A percentile compares a stretch with the other conserved stretches of the same genome.
Conservation (phyloP, 2,329 filamentous ascomycete genomes). For the Aureobasidium lini region DNA sequence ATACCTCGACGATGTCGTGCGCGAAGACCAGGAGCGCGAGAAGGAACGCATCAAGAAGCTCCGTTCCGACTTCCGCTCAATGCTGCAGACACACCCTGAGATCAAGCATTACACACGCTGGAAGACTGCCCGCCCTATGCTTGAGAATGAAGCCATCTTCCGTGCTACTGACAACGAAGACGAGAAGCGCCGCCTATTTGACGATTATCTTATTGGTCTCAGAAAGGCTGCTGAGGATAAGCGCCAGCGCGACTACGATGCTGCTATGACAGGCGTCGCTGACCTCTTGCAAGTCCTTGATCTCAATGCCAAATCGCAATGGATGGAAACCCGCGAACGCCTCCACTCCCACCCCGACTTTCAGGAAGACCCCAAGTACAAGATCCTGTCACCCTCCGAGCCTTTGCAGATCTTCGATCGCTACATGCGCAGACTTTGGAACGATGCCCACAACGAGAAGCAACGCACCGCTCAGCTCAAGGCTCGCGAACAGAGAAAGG, state of each 20-base stretch:
- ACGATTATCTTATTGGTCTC: conserved; percentile 82
- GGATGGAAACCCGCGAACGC: conserved; percentile 79
- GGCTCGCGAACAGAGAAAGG: conserved; percentile 74
- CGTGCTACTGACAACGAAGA: conserved; percentile 80
- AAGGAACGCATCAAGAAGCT: conserved; percentile 90
- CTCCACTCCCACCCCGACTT: conserved; percentile 73
- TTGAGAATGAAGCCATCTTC: conserved; percentile 93
- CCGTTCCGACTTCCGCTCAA: conserved; percentile 86
- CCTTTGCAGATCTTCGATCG: conserved; percentile 88
- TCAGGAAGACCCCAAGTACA: conserved; percentile 75
- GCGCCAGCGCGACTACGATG: conserved; percentile 64
- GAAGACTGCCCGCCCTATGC: conserved; percentile 90
- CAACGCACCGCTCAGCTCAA: conserved; percentile 81
- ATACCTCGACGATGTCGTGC: conserved; percentile 81
- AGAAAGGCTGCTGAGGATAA: conserved; percentile 73
- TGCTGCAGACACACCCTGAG: conserved; percentile 93
- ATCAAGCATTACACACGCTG: conserved; percentile 96
- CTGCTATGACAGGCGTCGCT: conserved; percentile 76
- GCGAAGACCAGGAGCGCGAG: conserved; percentile 89
- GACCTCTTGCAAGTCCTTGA: conserved; percentile 71
- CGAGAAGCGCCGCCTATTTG: conserved; percentile 83
- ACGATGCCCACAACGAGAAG: conserved; percentile 80
- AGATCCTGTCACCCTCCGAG: conserved; percentile 77
- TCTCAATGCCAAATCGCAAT: conserved; percentile 87
- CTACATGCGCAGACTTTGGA: conserved; percentile 88